Evolutionary conservation across 768 basidiomycete genomes (phyloP).

Genomic region (Lactarius pseudohatsudake): DNA sequence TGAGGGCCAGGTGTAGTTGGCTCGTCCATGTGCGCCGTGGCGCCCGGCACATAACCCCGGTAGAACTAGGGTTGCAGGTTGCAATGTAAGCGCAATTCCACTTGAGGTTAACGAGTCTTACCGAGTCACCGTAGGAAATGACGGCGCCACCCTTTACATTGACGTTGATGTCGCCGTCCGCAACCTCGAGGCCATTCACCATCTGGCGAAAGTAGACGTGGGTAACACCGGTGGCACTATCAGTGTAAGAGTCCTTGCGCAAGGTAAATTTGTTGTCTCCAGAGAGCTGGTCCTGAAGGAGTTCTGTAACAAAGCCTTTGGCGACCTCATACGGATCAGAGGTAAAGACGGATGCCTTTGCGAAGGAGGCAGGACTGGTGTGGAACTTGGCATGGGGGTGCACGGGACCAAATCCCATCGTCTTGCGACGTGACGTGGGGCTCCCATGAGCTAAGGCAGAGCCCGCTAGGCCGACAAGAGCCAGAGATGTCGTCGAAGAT

Average conservation of each 20-base stretch:
- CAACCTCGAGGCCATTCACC: conserved; percentile 83
- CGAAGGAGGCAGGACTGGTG: conserved; percentile 43
- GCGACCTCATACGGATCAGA: conserved; percentile 63
- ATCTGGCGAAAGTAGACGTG: conserved; percentile 88
- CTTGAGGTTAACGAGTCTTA: conserved; percentile 32
- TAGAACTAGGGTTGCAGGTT: conserved; percentile 58
- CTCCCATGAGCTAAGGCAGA: conserved; percentile 21
- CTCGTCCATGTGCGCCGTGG: conserved; percentile 32
- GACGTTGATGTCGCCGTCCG: conserved; percentile 89
- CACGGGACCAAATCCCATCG: conserved; percentile 84
- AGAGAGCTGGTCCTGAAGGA: conserved; percentile 43
- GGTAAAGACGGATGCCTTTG: conserved; percentile 26
- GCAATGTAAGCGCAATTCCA: background rate
- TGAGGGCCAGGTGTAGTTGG: conserved; percentile 42
- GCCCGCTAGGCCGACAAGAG: conserved; percentile 30
- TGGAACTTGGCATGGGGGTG: conserved; percentile 71
- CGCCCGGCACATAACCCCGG: conserved; percentile 52
- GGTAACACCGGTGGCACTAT: conserved; percentile 79
- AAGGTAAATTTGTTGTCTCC: conserved; percentile 51
- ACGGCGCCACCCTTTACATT: conserved; percentile 54
- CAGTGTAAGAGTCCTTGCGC: conserved; percentile 85
- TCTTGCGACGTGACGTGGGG: conserved; percentile 60
- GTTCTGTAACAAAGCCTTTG: conserved; percentile 53
- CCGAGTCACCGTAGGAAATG: conserved; percentile 25
- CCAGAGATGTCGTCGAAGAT: conserved; percentile 17